These are phyloP conservation scores for Ustilago loliicola DNA, from an alignment of 1,284 basidiomycete genomes.

Conservation along the genomic window DNA sequence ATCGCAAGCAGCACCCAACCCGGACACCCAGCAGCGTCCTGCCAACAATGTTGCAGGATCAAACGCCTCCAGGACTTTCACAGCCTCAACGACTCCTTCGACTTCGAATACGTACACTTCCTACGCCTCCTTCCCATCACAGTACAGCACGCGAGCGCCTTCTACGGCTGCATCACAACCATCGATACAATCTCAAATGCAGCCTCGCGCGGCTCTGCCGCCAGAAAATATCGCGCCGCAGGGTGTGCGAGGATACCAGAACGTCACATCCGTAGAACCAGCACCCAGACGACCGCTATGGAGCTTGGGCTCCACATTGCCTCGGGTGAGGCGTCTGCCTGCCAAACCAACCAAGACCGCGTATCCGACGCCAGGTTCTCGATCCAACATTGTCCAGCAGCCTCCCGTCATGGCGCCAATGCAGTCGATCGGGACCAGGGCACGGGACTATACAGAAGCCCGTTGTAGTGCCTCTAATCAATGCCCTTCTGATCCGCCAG, in stretches of 20 bases:
- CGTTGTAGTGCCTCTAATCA: background rate
- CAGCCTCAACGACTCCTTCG: background rate
- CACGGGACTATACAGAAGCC: background rate
- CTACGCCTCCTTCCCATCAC: conserved; percentile 10
- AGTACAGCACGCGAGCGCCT: conserved; percentile 6
- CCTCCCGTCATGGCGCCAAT: background rate
- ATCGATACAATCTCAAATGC: background rate
- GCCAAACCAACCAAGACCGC: conserved; percentile 18
- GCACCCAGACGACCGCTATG: conserved; percentile 33
- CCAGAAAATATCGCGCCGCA: conserved; percentile 2
- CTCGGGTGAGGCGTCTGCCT: conserved; percentile 19
- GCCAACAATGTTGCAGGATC: conserved; percentile 4
- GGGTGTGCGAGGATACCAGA: conserved; percentile 21
- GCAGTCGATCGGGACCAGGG: background rate
- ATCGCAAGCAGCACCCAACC: background rate
- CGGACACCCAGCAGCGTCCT: background rate
- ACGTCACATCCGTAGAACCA: conserved; percentile 24
- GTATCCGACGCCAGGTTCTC: conserved; percentile 21
- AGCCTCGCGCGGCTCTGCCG: background rate
- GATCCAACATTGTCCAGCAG: conserved; percentile 27
- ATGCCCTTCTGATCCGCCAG: background rate
- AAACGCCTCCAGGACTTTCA: background rate
- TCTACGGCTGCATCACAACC: conserved; percentile 1
- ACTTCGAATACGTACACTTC: conserved; percentile 10
- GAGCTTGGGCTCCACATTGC: conserved; percentile 28